phyloP scores from a whole-genome alignment of 2,329 filamentous ascomycete species.

The Aureobasidium subglaciale region DNA sequence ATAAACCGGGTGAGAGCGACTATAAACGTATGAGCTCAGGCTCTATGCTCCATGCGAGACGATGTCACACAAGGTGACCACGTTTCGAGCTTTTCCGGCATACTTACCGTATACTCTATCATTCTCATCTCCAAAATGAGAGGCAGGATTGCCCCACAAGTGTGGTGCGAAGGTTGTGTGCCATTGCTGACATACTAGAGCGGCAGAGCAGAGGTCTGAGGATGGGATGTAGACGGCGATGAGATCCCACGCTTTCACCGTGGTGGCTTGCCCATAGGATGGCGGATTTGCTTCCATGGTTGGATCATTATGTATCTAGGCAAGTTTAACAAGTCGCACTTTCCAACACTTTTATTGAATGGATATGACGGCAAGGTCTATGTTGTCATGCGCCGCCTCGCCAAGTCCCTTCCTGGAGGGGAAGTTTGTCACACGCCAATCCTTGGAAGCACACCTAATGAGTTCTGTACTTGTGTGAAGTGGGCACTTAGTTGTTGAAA shows the following conservation, averaged over 20 bases:
- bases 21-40: constrained; percentile 20
- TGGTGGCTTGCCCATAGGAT: constrained; percentile 52
- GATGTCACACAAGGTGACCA: neutral
- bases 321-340: neutral
- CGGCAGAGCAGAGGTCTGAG: constrained; percentile 48
- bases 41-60: neutral
- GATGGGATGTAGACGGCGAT: constrained; percentile 52
- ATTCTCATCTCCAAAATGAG: constrained; percentile 54
- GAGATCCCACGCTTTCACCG: constrained; percentile 49
- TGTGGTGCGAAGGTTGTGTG: constrained; percentile 52
- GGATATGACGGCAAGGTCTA: neutral
- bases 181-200: constrained; percentile 51
- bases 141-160: constrained; percentile 57
- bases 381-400: neutral
- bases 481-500: too few species aligned
- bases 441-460: too few species aligned
- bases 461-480: too few species aligned
- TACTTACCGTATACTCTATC: constrained; percentile 50
- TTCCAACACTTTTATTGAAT: neutral
- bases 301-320: neutral
- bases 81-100: too few species aligned
- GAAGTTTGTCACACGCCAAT: neutral
- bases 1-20: constrained; percentile 55
- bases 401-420: neutral
- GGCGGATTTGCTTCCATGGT: constrained; percentile 52